A percentile compares a stretch with the other conserved stretches of the same genome.
Evolutionary conservation across 805 yeast species (phyloP).

Genomic region (Huiozyma naganishii): DNA sequence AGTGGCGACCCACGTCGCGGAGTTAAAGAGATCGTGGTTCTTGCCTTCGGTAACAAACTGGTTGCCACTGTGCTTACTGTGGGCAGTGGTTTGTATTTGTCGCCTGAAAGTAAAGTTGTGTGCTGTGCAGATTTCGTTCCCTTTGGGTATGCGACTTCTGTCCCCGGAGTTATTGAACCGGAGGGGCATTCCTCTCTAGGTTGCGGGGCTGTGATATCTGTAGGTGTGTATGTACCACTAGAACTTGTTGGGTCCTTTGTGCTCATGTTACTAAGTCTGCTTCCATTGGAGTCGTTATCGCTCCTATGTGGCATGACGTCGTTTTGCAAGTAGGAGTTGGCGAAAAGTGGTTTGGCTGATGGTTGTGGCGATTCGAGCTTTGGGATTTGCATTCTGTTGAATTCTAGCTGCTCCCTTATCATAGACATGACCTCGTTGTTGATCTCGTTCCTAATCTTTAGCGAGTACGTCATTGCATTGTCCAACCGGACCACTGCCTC

Average conservation of each 20-base stretch:
- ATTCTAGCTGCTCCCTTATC: constrained; percentile 52
- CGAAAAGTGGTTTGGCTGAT: constrained; percentile 25
- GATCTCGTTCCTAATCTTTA: constrained; percentile 68
- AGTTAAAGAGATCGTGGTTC: constrained; percentile 28
- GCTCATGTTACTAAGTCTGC: constrained; percentile 6
- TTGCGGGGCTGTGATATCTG: not conserved
- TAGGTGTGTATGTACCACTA: constrained; percentile 9
- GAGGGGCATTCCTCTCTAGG: constrained; percentile 4
- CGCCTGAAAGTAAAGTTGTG: not conserved
- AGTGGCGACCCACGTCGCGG: constrained; percentile 54
- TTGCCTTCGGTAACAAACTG: constrained; percentile 9
- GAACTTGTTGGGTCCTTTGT: constrained; percentile 14
- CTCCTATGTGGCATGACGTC: constrained; percentile 30
- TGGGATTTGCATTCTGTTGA: constrained; percentile 22
- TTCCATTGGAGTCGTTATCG: constrained; percentile 7
- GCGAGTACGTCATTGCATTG: constrained; percentile 63
- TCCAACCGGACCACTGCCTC: constrained; percentile 61
- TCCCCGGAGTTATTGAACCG: constrained; percentile 18
- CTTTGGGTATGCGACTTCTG: constrained; percentile 1
- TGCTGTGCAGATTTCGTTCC: not conserved
- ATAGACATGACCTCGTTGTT: constrained; percentile 54
- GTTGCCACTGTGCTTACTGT: not conserved
- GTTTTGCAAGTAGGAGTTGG: constrained; percentile 32
- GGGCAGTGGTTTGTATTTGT: not conserved
- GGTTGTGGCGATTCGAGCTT: constrained; percentile 20